Percentiles rank a stretch among this genome's conserved stretches.
These are phyloP conservation scores for Agrocybe chaxingu DNA, from an alignment of 768 basidiomycete species.

Conservation along the genomic window DNA sequence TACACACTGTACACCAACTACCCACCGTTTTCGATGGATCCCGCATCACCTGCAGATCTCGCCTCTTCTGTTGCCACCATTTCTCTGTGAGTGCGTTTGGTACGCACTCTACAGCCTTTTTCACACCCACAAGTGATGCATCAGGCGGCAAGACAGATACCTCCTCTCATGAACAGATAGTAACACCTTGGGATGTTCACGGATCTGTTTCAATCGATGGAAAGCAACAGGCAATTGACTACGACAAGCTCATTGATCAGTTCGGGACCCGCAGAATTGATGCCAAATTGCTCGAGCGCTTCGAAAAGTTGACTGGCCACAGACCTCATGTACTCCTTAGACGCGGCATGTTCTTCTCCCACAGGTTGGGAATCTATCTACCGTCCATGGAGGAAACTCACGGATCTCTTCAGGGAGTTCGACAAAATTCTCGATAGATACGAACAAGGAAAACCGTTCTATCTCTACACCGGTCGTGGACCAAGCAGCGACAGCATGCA, in stretches of 20 bases:
- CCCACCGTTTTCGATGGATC: conserved; percentile 6
- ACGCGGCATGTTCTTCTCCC: conserved; percentile 96
- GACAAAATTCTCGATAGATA: conserved; percentile 92
- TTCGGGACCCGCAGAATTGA: conserved; percentile 90
- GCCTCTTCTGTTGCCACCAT: conserved; percentile 4
- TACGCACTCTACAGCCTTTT: not conserved
- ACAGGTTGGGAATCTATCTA: conserved; percentile 57
- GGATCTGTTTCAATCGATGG: conserved; percentile 87
- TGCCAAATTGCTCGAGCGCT: conserved; percentile 73
- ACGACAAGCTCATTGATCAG: conserved; percentile 90
- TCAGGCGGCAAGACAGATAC: conserved; percentile 3
- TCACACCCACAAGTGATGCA: conserved; percentile 5
- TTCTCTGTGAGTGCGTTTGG: conserved; percentile 10
- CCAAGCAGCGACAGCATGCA: conserved; percentile 98
- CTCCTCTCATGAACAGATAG: conserved; percentile 57
- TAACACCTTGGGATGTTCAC: conserved; percentile 98
- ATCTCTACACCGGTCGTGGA: conserved; percentile 95
- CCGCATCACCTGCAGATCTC: conserved; percentile 5
- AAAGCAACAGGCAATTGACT: conserved; percentile 91
- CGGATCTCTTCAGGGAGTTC: conserved; percentile 64
- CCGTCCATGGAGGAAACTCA: not conserved
- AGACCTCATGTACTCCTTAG: conserved; percentile 86
- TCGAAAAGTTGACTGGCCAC: conserved; percentile 87
- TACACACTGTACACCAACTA: not conserved
- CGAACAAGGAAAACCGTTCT: conserved; percentile 97